A percentile compares a stretch with the other conserved stretches of the same genome.
Evolutionary conservation across 176 grass and related monocot species (phyloP).

Genomic region (Elaeis guineensis): DNA sequence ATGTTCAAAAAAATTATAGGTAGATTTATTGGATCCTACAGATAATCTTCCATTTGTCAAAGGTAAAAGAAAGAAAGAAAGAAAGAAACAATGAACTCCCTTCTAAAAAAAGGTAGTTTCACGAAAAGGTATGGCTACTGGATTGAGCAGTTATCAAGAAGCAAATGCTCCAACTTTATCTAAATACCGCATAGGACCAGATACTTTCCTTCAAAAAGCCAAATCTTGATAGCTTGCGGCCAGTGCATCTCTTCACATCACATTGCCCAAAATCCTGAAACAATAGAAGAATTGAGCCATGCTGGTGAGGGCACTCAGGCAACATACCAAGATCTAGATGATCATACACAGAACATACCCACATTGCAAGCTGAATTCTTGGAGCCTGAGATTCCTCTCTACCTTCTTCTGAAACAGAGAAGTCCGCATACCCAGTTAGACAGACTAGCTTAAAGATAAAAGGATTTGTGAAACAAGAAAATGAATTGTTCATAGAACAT

Average conservation of each 20-base stretch:
- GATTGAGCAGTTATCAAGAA: too few species aligned
- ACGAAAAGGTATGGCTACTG: too few species aligned
- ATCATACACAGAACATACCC: conserved; percentile 47
- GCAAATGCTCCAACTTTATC: too few species aligned
- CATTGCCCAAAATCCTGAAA: conserved; percentile 91
- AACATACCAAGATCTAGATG: not conserved
- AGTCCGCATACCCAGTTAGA: conserved; percentile 6
- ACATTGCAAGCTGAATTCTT: conserved; percentile 95
- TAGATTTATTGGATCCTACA: too few species aligned
- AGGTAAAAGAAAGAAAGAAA: too few species aligned
- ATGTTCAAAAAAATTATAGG: too few species aligned
- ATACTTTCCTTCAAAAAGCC: conserved; percentile 56
- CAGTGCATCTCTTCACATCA: conserved; percentile 86
- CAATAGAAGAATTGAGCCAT: not conserved
- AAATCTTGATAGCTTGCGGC: conserved; percentile 93
- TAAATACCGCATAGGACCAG: not conserved
- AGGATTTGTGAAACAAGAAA: too few species aligned
- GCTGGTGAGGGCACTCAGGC: too few species aligned
- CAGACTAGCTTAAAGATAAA: conserved; percentile 1
- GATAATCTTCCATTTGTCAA: too few species aligned
- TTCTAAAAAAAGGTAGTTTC: too few species aligned
- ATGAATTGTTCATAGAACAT: too few species aligned
- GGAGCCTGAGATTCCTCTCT: conserved; percentile 37
- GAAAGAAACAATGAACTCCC: too few species aligned
- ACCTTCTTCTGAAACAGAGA: conserved; percentile 31